Evolutionary conservation across 768 basidiomycete species (phyloP).

Genomic region (Amanita polypyramis): DNA sequence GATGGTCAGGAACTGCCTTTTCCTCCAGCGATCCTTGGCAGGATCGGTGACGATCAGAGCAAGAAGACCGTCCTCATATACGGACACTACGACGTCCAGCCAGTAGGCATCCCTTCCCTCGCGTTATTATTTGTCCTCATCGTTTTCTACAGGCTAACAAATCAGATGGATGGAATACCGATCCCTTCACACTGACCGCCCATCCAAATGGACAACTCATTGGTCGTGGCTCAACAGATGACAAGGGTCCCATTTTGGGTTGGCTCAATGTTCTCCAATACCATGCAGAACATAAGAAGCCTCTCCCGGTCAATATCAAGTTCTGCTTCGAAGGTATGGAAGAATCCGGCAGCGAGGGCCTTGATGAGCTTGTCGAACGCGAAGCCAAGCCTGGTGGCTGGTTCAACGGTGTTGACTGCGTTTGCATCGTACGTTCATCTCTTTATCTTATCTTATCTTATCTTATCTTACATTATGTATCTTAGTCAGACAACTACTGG

Average conservation of each 20-base stretch:
- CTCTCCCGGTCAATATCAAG: conserved; percentile 81
- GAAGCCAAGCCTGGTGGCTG: conserved; percentile 69
- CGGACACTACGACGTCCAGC: conserved; percentile 94
- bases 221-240: conserved; percentile 83
- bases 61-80: conserved; percentile 95
- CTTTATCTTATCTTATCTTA: neutral
- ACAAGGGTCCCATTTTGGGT: conserved; percentile 83
- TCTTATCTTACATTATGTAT: neutral
- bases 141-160: conserved; percentile 24
- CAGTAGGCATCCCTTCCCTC: conserved; percentile 33
- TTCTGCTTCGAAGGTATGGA: conserved; percentile 98
- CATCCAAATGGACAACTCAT: conserved; percentile 48
- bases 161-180: conserved; percentile 79
- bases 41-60: conserved; percentile 68
- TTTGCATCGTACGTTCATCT: conserved; percentile 68
- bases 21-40: conserved; percentile 78
- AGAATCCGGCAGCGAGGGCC: conserved; percentile 84
- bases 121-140: neutral
- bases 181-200: conserved; percentile 67
- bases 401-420: conserved; percentile 84
- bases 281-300: conserved; percentile 52
- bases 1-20: conserved; percentile 61
- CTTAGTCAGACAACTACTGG: conserved; percentile 91
- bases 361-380: conserved; percentile 74
- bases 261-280: conserved; percentile 90